Base-by-base conservation (phyloP, 768 basidiomycete genomes). In the Agrocybe pediades region DNA sequence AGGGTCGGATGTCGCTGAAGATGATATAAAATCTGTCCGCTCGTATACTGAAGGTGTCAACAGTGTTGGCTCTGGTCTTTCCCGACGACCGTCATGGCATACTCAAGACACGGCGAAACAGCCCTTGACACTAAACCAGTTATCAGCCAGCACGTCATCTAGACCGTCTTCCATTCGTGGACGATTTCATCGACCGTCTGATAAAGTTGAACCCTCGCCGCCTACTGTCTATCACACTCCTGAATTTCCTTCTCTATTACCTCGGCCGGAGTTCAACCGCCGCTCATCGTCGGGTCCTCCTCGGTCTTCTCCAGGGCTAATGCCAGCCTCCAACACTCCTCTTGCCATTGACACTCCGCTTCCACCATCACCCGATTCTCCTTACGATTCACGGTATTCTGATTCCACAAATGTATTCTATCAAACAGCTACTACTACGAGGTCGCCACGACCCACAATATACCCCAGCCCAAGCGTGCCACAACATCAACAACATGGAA, bases 11-110 rank as follows among this genome's bases (percentile, higher is more conserved):
- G 69, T 77, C 41, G 77, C 81, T 17, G 85, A 84, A 61, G 88
- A 90, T 58, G 88, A 89, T 62, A 78, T 85, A 41, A 79, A 76
- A n/a, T 88, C 88, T 13, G 83, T 87, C 29, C 74, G 74, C 42
- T 89, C 87, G 0, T 86, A 77, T 57, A 82, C 82, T 0, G 86
- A 87, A 63, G 82, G 77, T 8, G 68, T 74, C 7, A 55, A 64
- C 3, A 44, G 59, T 8, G 57, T 42, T 54, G 66, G 63, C 33
- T 51, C 65, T 6, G 69, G 70, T n/a, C 63, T 68, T 5, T 61
- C 67, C 47, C 73, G 80, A 15, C 66, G 79, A n/a, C 77, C 80
- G 2, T 79, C 80, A 8, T 81, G 80, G 78, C 74, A 79, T 61
- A 69, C 65, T 7, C 72, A 74, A 54, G 65, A 61, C 9, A 52